Percentiles rank a stretch among this genome's conserved stretches.
Evolutionary conservation across 108 stramenopile species (phyloP).

Genomic region (Discostella pseudostelligera): DNA sequence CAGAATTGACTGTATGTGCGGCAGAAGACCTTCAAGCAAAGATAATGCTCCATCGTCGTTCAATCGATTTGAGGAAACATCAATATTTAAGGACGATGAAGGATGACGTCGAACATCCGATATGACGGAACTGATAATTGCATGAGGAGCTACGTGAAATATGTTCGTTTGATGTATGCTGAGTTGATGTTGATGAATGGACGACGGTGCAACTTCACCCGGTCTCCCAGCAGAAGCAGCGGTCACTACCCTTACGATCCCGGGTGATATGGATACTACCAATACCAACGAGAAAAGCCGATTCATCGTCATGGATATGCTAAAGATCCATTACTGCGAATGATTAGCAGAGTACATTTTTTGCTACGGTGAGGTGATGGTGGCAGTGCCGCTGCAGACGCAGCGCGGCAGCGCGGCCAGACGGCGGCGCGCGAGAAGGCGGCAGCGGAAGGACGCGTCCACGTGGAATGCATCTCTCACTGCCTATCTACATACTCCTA

Average conservation of each 20-base stretch:
- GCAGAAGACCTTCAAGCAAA: slow-evolving; percentile 21
- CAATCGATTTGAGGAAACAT: slow-evolving; percentile 31
- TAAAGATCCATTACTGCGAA: no score
- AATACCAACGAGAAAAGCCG: no score
- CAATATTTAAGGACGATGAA: slow-evolving; percentile 20
- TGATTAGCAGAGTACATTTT: no score
- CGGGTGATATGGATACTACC: no score
- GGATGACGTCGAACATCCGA: slow-evolving; percentile 13
- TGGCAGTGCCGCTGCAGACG: no score
- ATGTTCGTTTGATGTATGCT: slow-evolving; percentile 19
- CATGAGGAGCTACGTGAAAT: slow-evolving; percentile 13
- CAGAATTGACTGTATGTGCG: background rate
- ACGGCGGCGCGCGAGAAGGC: no score
- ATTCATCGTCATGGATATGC: no score
- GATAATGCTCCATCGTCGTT: slow-evolving; percentile 23
- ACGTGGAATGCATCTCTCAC: no score
- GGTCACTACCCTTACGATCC: background rate
- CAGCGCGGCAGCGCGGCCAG: no score
- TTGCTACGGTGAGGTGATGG: no score
- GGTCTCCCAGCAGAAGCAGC: background rate
- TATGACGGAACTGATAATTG: slow-evolving; percentile 19
- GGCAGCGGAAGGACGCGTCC: no score
- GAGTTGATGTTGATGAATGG: slow-evolving; percentile 2
- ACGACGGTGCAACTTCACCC: background rate
- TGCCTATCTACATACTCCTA: no score